Percentiles rank a stretch among this genome's conserved stretches.
phyloP scores from a whole-genome alignment of 208 protist genomes.

The Trypanosomatidae sp. region DNA sequence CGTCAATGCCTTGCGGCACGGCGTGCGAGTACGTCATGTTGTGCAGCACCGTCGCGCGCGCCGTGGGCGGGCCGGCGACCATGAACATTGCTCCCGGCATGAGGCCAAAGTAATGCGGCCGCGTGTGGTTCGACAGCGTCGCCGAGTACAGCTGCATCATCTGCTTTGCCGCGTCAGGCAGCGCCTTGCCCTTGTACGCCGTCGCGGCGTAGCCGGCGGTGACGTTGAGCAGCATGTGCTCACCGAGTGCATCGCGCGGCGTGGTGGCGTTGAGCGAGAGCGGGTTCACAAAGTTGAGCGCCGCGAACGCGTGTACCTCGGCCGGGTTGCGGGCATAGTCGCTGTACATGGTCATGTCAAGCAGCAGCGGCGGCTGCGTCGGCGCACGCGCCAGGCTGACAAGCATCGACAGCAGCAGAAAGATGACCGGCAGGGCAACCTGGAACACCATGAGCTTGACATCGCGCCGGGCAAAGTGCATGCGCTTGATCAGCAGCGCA shows the following conservation, averaged over 20 bases:
- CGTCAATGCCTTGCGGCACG: slow-evolving; percentile 29
- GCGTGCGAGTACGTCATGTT: slow-evolving; percentile 41
- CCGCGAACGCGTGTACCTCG: slow-evolving; percentile 21
- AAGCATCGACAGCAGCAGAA: slow-evolving; percentile 58
- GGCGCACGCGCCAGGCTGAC: slow-evolving; percentile 40
- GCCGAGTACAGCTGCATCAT: slow-evolving; percentile 16
- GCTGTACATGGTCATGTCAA: slow-evolving; percentile 58
- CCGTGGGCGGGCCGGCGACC: slow-evolving; percentile 9
- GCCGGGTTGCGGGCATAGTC: slow-evolving; percentile 23
- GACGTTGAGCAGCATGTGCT: slow-evolving; percentile 12
- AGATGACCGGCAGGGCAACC: slow-evolving; percentile 56
- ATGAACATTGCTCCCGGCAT: slow-evolving; percentile 12
- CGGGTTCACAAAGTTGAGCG: slow-evolving; percentile 8
- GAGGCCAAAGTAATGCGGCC: slow-evolving; percentile 29
- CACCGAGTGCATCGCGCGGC: slow-evolving; percentile 9
- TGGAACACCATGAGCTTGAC: slow-evolving; percentile 53
- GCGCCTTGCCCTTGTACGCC: no score
- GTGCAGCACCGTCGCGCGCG: slow-evolving; percentile 28
- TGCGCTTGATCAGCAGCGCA: slow-evolving; percentile 60
- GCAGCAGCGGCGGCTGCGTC: slow-evolving; percentile 25
- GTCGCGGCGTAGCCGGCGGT: no score
- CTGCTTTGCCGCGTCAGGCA: slow-evolving; percentile 12
- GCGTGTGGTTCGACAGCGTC: slow-evolving; percentile 15
- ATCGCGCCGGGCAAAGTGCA: slow-evolving; percentile 65
- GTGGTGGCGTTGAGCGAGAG: slow-evolving; percentile 10